Evolutionary conservation across 148 eudicot species (phyloP), one percentile per base, ranked within the genome.

Genomic region (Amaranthus palmeri): DNA sequence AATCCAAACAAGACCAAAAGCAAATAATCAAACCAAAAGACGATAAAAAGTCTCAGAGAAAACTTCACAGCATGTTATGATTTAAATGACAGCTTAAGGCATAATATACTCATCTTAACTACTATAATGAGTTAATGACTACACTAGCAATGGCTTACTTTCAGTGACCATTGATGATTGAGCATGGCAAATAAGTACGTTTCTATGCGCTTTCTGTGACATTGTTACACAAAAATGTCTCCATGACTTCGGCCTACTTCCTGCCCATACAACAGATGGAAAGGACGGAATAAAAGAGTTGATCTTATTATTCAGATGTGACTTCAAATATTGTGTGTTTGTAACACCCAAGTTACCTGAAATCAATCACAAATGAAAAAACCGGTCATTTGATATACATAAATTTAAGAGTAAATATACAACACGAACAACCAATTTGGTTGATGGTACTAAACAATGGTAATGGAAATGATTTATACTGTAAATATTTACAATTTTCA

Each of bases 161-260:
- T 75, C 77, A 10, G 74, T 40, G 54, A 56, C 50, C 42, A 64
- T 57, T 43, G 74, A 68, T 63, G 77, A 64, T 66, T 62, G 81
- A 53, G 70, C 62, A n/a, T 49, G 50, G 71, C 80, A 72, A 46
- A 66, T 62, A 65, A 8, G 4, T 69, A 66, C 50, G 5, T 54
- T 47, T 69, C 65, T 79, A 43, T 69, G 71, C 41, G 78, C 64
- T 43, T 40, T 57, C 47, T 10, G 69, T 56, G 74, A 49, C 41
- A 55, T 49, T 14, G 4, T 64, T 44, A 74, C 5, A 58, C 73
- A 70, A 63, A 71, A 56, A 63, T 59, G 54, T 45, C 5, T 42
- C 81, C 81, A 64, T 42, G 74, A 36, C 57, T 74, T 79, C n/a
- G 66, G 61, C 74, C 73, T 62, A 58, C 47, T 69, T 18, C 78